Percentiles rank a stretch among this genome's conserved stretches.
phyloP scores from a whole-genome alignment of 2,329 filamentous ascomycete genomes.

The Aspergillus ochraceus region DNA sequence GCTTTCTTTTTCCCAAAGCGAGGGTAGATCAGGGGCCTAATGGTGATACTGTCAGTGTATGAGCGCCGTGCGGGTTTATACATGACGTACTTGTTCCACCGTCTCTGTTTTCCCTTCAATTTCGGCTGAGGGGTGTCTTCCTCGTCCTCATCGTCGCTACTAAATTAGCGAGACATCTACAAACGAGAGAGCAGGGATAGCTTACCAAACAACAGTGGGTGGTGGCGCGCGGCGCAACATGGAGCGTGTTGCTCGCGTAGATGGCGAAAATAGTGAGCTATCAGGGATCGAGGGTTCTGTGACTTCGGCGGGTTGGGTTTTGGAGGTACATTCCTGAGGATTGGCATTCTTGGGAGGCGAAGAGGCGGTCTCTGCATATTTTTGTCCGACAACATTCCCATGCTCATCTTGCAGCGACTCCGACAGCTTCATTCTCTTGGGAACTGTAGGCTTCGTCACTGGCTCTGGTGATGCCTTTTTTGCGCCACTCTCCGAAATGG shows the following conservation, averaged over 20 bases:
- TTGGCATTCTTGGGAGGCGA: conserved; percentile 4
- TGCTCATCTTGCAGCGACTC: conserved; percentile 27
- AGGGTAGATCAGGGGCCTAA: conserved; percentile 46
- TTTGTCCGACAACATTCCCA: conserved; percentile 10
- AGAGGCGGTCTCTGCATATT: conserved; percentile 3
- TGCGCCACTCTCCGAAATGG: conserved; percentile 5
- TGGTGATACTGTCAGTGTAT: conserved; percentile 7
- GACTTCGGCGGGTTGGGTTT: conserved; percentile 22
- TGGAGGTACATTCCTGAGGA: background rate
- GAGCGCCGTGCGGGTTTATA: too few species aligned
- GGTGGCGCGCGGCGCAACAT: conserved; percentile 22
- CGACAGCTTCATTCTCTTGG: conserved; percentile 33
- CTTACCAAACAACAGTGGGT: conserved; percentile 22
- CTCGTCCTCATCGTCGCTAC: conserved; percentile 21
- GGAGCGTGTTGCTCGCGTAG: conserved; percentile 32
- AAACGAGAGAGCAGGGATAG: background rate
- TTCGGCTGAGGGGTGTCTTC: conserved; percentile 8
- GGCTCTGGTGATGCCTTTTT: conserved; percentile 8
- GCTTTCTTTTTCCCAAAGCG: conserved; percentile 48
- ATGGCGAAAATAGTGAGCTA: conserved; percentile 11
- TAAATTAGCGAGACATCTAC: conserved; percentile 1
- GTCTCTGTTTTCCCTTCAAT: conserved; percentile 11
- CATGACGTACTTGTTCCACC: conserved; percentile 25
- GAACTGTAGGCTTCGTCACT: conserved; percentile 3
- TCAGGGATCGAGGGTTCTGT: conserved; percentile 26